Conservation (phyloP, 2,329 filamentous ascomycete genomes). For the Periconia sp. region DNA sequence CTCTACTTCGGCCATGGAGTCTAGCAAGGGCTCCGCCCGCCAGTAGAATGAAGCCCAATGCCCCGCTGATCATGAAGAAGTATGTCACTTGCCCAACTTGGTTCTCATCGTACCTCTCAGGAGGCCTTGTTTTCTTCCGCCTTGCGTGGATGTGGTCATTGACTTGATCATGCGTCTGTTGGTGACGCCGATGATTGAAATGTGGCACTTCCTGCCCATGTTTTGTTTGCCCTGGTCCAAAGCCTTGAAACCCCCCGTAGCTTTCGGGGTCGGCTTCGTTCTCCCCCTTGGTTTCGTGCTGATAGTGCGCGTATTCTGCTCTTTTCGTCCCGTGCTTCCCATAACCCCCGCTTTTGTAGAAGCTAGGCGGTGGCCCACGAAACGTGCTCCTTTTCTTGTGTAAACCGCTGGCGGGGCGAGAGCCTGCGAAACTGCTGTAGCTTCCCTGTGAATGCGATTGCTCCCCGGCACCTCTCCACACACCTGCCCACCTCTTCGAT, state of each 20-base stretch:
- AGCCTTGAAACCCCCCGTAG: slow-evolving; percentile 50
- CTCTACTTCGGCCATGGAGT: slow-evolving; percentile 4
- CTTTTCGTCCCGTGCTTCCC: slow-evolving; percentile 65
- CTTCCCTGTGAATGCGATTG: slow-evolving; percentile 56
- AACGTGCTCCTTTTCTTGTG: slow-evolving; percentile 75
- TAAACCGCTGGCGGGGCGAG: slow-evolving; percentile 78
- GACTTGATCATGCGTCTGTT: slow-evolving; percentile 69
- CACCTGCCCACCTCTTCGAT: slow-evolving; percentile 29
- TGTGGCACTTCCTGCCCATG: slow-evolving; percentile 62
- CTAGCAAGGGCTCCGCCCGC: slow-evolving; percentile 21
- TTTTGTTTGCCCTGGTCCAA: slow-evolving; percentile 61
- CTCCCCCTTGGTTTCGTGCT: slow-evolving; percentile 9
- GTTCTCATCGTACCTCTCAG: slow-evolving; percentile 23
- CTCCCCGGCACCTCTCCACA: neutral
- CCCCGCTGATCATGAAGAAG: slow-evolving; percentile 31
- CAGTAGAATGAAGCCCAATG: slow-evolving; percentile 26
- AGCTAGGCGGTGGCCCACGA: slow-evolving; percentile 83
- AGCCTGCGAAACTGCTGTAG: slow-evolving; percentile 63
- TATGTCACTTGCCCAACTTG: slow-evolving; percentile 30
- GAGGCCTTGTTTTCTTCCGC: slow-evolving; percentile 24
- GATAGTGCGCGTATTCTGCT: slow-evolving; percentile 44
- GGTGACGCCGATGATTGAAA: slow-evolving; percentile 75
- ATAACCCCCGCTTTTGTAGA: slow-evolving; percentile 82
- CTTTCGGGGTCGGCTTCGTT: slow-evolving; percentile 31
- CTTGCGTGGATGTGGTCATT: slow-evolving; percentile 55